Percentiles rank a stretch among this genome's conserved stretches.
phyloP scores from a whole-genome alignment of 257 asterid genomes.

The Solanum etuberosum region DNA sequence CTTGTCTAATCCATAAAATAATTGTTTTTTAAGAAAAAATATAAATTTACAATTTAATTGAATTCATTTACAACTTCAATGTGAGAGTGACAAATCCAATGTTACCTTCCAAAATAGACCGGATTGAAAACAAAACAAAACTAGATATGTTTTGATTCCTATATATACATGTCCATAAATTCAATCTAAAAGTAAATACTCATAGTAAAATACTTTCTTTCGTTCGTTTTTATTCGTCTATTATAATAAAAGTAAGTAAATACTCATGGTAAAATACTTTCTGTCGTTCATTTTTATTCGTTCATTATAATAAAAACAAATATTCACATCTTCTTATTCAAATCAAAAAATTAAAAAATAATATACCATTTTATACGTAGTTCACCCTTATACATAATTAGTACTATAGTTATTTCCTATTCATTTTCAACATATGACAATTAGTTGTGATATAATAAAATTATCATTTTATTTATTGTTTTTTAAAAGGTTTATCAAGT shows the following conservation, averaged over 20 bases:
- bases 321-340: neutral
- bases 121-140: neutral
- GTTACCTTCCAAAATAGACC: neutral
- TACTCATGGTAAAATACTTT: too few relatives aligned
- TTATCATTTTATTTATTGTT: neutral
- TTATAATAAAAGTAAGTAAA: neutral
- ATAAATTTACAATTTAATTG: neutral
- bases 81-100: neutral
- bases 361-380: neutral
- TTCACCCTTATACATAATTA: neutral
- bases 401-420: neutral
- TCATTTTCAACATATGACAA: neutral
- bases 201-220: neutral
- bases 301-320: neutral
- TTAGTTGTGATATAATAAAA: neutral
- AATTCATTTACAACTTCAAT: neutral
- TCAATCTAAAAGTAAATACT: neutral
- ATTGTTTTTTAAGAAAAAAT: neutral
- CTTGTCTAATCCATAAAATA: neutral
- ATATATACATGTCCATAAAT: neutral
- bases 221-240: neutral
- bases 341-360: neutral
- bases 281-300: too few relatives aligned
- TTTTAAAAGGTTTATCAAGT: accelerated
- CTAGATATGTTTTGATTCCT: neutral